A percentile compares a stretch with the other conserved stretches of the same genome.
Evolutionary conservation across 1,139 yeast genomes (phyloP).

Genomic region (Scheffersomyces parashehatae): DNA sequence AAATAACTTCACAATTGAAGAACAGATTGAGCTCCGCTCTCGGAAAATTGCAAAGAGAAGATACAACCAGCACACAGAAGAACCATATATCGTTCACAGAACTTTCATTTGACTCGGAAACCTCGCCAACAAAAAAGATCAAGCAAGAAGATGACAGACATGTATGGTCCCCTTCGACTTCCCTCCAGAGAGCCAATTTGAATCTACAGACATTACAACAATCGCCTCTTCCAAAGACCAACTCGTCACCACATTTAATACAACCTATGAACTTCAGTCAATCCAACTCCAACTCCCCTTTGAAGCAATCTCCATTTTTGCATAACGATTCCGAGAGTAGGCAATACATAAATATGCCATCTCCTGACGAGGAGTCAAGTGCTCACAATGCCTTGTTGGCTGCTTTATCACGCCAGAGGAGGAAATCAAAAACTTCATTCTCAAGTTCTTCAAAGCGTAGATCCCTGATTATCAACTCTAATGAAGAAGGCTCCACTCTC

Average conservation of each 20-base stretch:
- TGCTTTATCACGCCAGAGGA: constrained; percentile 34
- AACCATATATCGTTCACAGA: constrained; percentile 33
- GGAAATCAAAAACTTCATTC: constrained; percentile 21
- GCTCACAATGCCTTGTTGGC: constrained; percentile 48
- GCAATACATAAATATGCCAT: constrained; percentile 20
- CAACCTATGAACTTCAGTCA: not conserved
- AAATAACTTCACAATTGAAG: constrained; percentile 41
- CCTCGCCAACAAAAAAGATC: constrained; percentile 30
- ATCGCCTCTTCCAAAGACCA: constrained; percentile 25
- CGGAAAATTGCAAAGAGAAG: constrained; percentile 34
- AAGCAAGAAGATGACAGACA: constrained; percentile 4
- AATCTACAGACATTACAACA: constrained; percentile 42
- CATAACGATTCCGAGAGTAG: constrained; percentile 10
- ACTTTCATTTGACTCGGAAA: constrained; percentile 28
- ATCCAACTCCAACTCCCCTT: constrained; percentile 12
- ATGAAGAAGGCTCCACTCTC: constrained; percentile 1
- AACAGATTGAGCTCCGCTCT: constrained; percentile 41
- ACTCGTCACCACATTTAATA: constrained; percentile 6
- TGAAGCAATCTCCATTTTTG: constrained; percentile 27
- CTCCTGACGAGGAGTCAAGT: constrained; percentile 42
- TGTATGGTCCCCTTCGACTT: constrained; percentile 25
- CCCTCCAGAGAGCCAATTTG: constrained; percentile 30
- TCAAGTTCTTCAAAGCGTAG: constrained; percentile 10
- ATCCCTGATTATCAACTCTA: constrained; percentile 3
- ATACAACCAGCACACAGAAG: constrained; percentile 10